Conservation (phyloP, 2,329 filamentous ascomycete species). For the Geoglossum cookeanum region DNA sequence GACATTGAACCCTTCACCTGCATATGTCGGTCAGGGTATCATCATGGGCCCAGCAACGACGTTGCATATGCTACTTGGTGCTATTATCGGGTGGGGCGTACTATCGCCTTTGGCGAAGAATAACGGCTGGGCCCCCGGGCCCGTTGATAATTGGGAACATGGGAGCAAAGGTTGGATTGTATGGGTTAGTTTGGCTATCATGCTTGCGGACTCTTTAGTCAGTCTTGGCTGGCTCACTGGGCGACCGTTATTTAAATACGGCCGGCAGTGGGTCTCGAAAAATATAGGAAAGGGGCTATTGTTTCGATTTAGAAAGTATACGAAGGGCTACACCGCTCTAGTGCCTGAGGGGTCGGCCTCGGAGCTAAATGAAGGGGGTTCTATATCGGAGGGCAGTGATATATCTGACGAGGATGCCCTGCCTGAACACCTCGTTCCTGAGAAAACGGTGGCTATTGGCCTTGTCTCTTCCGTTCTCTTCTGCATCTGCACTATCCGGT, state of each 20-base stretch:
- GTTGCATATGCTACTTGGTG: slow-evolving; percentile 84
- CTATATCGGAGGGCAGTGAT: slow-evolving; percentile 12
- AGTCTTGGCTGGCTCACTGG: slow-evolving; percentile 64
- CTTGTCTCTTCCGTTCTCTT: slow-evolving; percentile 58
- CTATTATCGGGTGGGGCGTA: slow-evolving; percentile 74
- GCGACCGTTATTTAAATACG: slow-evolving; percentile 37
- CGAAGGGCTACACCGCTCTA: slow-evolving; percentile 8
- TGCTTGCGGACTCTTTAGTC: slow-evolving; percentile 83
- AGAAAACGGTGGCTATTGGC: slow-evolving; percentile 50
- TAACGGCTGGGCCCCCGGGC: slow-evolving; percentile 74
- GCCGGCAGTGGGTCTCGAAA: slow-evolving; percentile 13
- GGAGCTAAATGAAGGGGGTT: slow-evolving; percentile 9
- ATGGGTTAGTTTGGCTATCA: slow-evolving; percentile 88
- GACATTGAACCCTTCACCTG: slow-evolving; percentile 92
- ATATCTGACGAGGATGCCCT: slow-evolving; percentile 59
- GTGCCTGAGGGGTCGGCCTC: slow-evolving; percentile 2
- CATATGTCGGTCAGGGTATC: slow-evolving; percentile 91
- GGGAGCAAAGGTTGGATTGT: slow-evolving; percentile 98
- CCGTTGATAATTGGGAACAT: slow-evolving; percentile 71
- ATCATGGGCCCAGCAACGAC: slow-evolving; percentile 97
- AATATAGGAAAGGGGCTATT: neutral
- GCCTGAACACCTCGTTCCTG: slow-evolving; percentile 59
- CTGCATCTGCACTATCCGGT: slow-evolving; percentile 63
- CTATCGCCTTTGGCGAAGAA: slow-evolving; percentile 76
- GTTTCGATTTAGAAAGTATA: neutral